Evolutionary conservation across 257 asterid species (phyloP).

Genomic region (Coffea canephora): DNA sequence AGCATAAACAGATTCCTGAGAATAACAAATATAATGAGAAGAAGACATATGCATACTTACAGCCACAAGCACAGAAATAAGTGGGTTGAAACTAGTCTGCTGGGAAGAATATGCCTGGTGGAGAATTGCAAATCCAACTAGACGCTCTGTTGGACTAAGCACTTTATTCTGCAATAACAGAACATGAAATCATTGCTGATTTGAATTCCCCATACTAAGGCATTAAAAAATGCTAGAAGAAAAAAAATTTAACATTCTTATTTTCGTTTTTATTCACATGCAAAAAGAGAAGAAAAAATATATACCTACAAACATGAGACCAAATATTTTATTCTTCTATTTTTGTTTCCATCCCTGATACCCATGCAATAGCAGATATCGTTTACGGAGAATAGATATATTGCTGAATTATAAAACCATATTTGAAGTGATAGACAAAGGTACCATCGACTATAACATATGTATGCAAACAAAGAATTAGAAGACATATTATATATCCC

Average conservation of each 20-base stretch:
- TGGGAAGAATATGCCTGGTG: conserved; percentile 71
- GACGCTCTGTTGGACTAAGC: conserved; percentile 61
- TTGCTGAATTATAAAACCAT: background rate
- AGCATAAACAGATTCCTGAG: background rate
- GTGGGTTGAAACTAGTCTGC: conserved; percentile 71
- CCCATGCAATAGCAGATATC: background rate
- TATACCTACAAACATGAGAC: background rate
- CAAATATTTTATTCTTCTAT: background rate
- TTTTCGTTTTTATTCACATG: background rate
- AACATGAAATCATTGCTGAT: background rate
- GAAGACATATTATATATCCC: background rate
- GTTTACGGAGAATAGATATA: background rate
- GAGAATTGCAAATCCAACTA: conserved; percentile 72
- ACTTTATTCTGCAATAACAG: conserved; percentile 55
- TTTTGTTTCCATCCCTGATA: background rate
- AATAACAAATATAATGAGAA: background rate
- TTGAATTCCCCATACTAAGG: background rate
- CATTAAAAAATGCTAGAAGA: background rate
- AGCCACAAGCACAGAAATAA: conserved; percentile 61
- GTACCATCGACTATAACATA: background rate
- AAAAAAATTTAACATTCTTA: background rate
- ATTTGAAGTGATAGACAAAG: no score
- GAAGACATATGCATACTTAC: conserved; percentile 42
- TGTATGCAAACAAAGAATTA: no score
- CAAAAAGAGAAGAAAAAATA: background rate